These are phyloP conservation scores for Coffea eugenioides DNA, from an alignment of 257 asterid species.

Conservation along the genomic window DNA sequence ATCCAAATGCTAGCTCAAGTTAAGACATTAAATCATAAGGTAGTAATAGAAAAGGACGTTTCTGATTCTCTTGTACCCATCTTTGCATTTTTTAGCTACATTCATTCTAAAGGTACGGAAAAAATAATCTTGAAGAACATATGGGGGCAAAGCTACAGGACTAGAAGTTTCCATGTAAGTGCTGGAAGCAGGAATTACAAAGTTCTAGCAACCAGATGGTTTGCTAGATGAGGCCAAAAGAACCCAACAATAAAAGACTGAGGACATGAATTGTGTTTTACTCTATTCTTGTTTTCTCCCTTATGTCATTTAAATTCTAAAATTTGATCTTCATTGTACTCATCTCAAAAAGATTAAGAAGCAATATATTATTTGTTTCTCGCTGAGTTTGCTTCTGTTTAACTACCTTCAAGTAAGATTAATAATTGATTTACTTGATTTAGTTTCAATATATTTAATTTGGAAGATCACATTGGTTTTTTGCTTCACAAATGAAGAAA, in stretches of 20 bases:
- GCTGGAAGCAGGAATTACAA: not conserved
- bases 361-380: not conserved
- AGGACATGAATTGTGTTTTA: not conserved
- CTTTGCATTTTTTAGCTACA: not conserved
- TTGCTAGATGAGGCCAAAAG: not conserved
- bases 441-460: not conserved
- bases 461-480: not conserved
- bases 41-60: not conserved
- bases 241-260: too few species aligned
- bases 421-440: not conserved
- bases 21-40: not conserved
- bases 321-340: not conserved
- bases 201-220: not conserved
- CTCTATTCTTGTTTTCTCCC: not conserved
- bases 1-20: not conserved
- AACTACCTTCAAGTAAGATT: not conserved
- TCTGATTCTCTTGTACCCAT: too few species aligned
- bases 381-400: not conserved
- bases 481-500: conserved; percentile 36
- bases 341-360: not conserved
- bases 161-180: not conserved
- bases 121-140: not conserved
- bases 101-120: not conserved
- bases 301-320: not conserved
- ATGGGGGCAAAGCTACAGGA: not conserved